Evolutionary conservation across 2,329 filamentous ascomycete species (phyloP), one percentile per base, ranked within the genome.

Genomic region (Phaeosphaeriaceae sp.): DNA sequence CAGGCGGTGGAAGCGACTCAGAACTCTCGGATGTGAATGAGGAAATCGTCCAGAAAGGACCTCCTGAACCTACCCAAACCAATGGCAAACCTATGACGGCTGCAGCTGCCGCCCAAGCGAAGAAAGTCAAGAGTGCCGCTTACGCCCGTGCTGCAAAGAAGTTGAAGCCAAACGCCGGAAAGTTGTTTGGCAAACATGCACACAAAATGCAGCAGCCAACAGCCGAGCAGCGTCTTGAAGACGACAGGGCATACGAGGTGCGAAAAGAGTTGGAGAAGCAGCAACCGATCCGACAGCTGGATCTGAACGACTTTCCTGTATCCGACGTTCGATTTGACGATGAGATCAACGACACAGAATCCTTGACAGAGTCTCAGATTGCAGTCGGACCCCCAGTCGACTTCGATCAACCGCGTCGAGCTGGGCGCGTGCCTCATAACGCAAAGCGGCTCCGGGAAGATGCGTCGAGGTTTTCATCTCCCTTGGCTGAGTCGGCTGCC

Each of bases 11-110:
- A 9, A 76, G 70, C 48, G 75, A 77, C 60, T 77, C 75, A 43
- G 76, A 76, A 46, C 67, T 78, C 5, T 77, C 74, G 4, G 76
- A 78, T 10, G 74, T 77, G 47, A 75, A 78, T 32, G 76, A 78
- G 60, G 75, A 77, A 35, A 77, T 78, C 40, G 69, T 77, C 15
- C 69, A 75, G 48, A 74, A 74, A 50, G 72, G 71, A 1, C 72
- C 74, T 9, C 74, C 75, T 24, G 70, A 74, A 49, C 71, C 69
- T 22, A 56, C 65, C 26, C 65, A 69, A 24, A 57, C 56, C 15
- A 75, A 75, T 42, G 70, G 68, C 28, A 73, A 70, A 28, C 48
- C 47, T 3, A 52, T 59, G 50, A 63, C 51, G n/a, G 53, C 67
- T 30, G 50, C 60, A 15, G 49, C 69, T 50, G 62, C 59, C 22